Evolutionary conservation across 371 early-diverging fungal genomes (phyloP), one percentile per base, ranked within the genome.

Genomic region (Entomophthora muscae): DNA sequence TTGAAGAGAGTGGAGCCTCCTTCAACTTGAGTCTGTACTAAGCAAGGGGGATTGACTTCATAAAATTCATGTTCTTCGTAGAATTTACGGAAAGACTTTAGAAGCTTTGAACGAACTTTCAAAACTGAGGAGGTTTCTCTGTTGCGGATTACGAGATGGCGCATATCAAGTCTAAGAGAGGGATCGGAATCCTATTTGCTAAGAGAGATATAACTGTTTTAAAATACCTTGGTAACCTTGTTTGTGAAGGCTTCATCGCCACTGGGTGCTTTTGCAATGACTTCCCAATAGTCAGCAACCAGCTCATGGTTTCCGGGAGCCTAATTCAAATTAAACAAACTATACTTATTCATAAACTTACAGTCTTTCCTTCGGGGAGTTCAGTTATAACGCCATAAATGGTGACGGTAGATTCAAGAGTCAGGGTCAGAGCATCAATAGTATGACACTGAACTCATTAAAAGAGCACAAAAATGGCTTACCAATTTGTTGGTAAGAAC

Each of bases 1-100:
- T 78, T 78, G 69, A 99, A 99, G 61, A 99, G 81, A 1, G 99
- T 99, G 53, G 89, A 82, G 12, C 99, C 99, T 68, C 99, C 99
- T 79, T 99, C 99, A 26, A 98, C 98, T 75, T 98, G 98, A 56
- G 98, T 99, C 78, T 99, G 98, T n/a, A 99, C 99, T 89, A 99
- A 89, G 70, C 93, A 88, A 24, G 99, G 99, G 28, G 99, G 98
- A 7, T 93, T 98, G 31, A 99, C 90, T 77, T 99, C 99, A 63
- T 79, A 80, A 71, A 91, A 90, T 10, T 84, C 82, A 33, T 80
- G 79, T 56, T 74, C 67, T 52, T 91, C 87, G 73, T 94, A 99
- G 79, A 90, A 91, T 65, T 89, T 89, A 72, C 99, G 90, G 85
- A 98, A 94, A 5, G 90, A 86, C 62, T 84, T 85, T 76, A 99